These are phyloP conservation scores for Pythium periplocum DNA, from an alignment of 352 stramenopile genomes.

Conservation along the genomic window DNA sequence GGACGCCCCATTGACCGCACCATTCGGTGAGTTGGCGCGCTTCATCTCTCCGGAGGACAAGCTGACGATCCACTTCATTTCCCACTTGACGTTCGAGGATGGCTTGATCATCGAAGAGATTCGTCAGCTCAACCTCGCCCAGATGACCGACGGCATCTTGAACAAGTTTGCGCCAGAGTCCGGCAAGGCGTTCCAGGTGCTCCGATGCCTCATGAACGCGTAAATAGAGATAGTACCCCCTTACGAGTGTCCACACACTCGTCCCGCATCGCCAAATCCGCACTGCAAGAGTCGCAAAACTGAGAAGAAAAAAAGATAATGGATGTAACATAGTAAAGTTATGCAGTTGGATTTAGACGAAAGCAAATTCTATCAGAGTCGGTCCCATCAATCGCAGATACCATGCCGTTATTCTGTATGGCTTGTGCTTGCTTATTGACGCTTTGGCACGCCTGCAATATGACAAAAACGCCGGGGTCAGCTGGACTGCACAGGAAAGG, in stretches of 20 bases:
- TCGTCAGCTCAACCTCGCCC: conserved; percentile 63
- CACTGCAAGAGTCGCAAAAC: too few relatives aligned
- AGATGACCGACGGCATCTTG: conserved; percentile 46
- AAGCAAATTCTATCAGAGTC: too few relatives aligned
- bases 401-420: too few relatives aligned
- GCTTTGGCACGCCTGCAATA: not conserved
- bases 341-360: not conserved
- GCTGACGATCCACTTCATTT: conserved; percentile 68
- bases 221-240: conserved; percentile 17
- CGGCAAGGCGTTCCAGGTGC: conserved; percentile 44
- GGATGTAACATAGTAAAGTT: conserved; percentile 21
- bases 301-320: too few relatives aligned
- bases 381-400: too few relatives aligned
- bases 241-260: too few relatives aligned
- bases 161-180: conserved; percentile 49
- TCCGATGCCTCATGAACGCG: conserved; percentile 41
- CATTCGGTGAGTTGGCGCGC: conserved; percentile 52
- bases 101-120: conserved; percentile 77
- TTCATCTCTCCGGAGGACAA: conserved; percentile 44
- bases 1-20: conserved; percentile 52
- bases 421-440: conserved; percentile 1
- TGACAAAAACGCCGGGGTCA: not conserved
- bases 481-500: not conserved
- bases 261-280: too few relatives aligned
- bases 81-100: conserved; percentile 77